Evolutionary conservation across 768 basidiomycete genomes (phyloP).

Genomic region (Tricholomella constricta): DNA sequence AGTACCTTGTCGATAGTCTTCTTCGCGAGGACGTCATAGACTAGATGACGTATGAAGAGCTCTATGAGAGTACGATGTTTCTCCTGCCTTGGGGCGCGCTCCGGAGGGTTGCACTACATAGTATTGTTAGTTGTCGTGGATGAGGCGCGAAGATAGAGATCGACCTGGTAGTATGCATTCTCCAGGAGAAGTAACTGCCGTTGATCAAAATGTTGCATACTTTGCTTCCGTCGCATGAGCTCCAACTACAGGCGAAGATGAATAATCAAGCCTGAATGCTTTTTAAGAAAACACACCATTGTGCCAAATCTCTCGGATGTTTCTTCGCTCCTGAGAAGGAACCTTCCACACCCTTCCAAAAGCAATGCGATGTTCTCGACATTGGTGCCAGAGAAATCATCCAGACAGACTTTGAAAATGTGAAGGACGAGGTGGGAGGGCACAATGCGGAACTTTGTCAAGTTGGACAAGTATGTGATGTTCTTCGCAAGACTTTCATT

Average conservation of each 20-base stretch:
- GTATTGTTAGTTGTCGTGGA: not conserved
- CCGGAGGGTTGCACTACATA: constrained; percentile 91
- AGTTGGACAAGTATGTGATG: constrained; percentile 80
- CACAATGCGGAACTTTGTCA: constrained; percentile 95
- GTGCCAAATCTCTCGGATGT: constrained; percentile 84
- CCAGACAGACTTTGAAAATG: constrained; percentile 95
- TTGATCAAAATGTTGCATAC: constrained; percentile 89
- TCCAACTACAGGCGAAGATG: constrained; percentile 58
- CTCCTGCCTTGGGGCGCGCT: constrained; percentile 82
- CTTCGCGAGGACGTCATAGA: constrained; percentile 91
- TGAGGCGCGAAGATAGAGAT: constrained; percentile 2
- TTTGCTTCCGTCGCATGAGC: constrained; percentile 93
- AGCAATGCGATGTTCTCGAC: constrained; percentile 91
- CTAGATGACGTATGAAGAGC: constrained; percentile 93
- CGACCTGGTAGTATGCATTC: constrained; percentile 96
- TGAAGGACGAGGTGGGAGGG: constrained; percentile 91
- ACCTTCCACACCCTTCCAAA: constrained; percentile 93
- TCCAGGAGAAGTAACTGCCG: constrained; percentile 87
- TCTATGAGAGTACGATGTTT: constrained; percentile 87
- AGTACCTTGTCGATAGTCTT: constrained; percentile 96
- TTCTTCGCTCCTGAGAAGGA: constrained; percentile 83
- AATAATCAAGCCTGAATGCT: not conserved
- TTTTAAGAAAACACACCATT: constrained; percentile 60
- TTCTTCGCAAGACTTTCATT: constrained; percentile 55
- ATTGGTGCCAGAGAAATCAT: constrained; percentile 91